These are phyloP conservation scores for Elsinoe arachidis DNA, from an alignment of 2,329 filamentous ascomycete species.

Conservation along the genomic window DNA sequence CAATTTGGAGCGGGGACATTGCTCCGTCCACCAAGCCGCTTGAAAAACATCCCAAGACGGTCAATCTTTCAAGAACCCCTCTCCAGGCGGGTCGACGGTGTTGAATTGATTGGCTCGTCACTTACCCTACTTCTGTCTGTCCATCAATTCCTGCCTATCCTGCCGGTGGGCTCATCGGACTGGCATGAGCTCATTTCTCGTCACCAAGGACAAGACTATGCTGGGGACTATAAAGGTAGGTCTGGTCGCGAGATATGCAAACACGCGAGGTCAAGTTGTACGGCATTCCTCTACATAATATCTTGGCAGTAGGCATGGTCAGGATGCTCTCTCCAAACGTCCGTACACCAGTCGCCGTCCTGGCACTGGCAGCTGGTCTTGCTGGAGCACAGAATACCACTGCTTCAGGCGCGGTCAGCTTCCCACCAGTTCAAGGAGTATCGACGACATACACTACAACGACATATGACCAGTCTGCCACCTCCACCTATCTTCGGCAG, in stretches of 20 bases:
- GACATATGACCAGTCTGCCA: slow-evolving; percentile 36
- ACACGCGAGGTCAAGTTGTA: neutral
- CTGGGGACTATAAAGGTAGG: neutral
- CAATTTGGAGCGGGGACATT: neutral
- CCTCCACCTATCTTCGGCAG: slow-evolving; percentile 35
- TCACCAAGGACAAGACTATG: neutral
- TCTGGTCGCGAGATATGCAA: neutral
- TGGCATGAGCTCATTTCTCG: slow-evolving; percentile 4
- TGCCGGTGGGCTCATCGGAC: neutral
- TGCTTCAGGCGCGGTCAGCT: slow-evolving; percentile 19
- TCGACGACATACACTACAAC: slow-evolving; percentile 25
- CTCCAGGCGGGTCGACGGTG: neutral
- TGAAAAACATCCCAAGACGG: slow-evolving; percentile 2
- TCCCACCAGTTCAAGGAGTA: slow-evolving; percentile 25
- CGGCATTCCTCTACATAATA: neutral
- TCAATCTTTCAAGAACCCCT: slow-evolving; percentile 4
- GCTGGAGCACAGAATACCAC: slow-evolving; percentile 3
- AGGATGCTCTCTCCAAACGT: neutral
- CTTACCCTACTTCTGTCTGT: neutral
- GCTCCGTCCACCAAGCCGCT: neutral
- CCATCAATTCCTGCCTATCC: neutral
- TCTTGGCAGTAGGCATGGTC: neutral
- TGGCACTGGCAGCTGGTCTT: neutral
- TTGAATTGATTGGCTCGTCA: neutral
- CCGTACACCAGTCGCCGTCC: neutral